Conservation (phyloP, 73 alveolate genomes). For the Stentor roeselii region DNA sequence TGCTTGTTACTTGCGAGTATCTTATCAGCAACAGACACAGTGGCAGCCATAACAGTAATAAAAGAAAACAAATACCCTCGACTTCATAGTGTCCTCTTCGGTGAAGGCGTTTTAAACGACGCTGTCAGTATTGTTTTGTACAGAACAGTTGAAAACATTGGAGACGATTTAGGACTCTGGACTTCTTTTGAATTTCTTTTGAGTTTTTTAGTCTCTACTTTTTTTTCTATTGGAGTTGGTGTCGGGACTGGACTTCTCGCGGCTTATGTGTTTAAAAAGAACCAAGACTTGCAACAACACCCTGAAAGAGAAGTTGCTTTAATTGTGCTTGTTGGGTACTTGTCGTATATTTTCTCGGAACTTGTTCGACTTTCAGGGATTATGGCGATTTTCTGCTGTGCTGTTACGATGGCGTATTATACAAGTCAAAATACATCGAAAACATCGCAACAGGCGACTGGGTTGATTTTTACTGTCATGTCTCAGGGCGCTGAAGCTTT, state of each 20-base stretch:
- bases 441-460: conserved; percentile 82
- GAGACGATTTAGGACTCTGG: conserved; percentile 51
- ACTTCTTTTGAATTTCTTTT: background rate
- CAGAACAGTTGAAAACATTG: conserved; percentile 50
- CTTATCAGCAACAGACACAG: conserved; percentile 95
- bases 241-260: conserved; percentile 57
- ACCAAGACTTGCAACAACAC: conserved; percentile 47
- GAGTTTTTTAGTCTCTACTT: conserved; percentile 43
- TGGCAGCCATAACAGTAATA: conserved; percentile 93
- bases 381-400: conserved; percentile 90
- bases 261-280: conserved; percentile 50
- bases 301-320: conserved; percentile 87
- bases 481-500: conserved; percentile 97
- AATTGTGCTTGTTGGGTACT: conserved; percentile 78
- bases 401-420: conserved; percentile 89
- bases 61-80: conserved; percentile 81
- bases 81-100: conserved; percentile 88
- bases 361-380: conserved; percentile 84
- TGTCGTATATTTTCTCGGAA: conserved; percentile 85
- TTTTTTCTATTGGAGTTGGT: conserved; percentile 54
- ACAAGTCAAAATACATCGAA: conserved; percentile 84
- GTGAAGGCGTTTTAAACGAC: conserved; percentile 98
- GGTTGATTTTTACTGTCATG: conserved; percentile 79
- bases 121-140: conserved; percentile 91
- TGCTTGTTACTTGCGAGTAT: conserved; percentile 77